A percentile compares a stretch with the other conserved stretches of the same genome.
phyloP scores from a whole-genome alignment of 192 early-diverging fungal genomes.

The Helicostylum pulchrum region DNA sequence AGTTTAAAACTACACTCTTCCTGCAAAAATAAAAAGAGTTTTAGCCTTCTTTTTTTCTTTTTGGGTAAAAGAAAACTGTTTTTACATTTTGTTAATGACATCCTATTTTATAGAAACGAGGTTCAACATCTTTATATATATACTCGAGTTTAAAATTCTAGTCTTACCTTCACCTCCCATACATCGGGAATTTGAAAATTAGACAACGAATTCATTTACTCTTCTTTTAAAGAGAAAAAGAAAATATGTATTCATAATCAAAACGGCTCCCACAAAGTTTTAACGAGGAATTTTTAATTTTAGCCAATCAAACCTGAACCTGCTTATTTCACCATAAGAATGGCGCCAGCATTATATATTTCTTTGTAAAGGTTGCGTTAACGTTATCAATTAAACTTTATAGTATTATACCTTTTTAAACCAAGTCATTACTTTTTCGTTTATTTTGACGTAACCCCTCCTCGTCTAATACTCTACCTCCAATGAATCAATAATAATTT shows the following conservation, averaged over 20 bases:
- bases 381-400: no score
- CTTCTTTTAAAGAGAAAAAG: slow-evolving; percentile 4
- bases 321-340: no score
- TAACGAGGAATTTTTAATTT: no score
- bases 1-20: slow-evolving; percentile 89
- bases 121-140: neutral
- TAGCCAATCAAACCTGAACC: no score
- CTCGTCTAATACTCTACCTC: no score
- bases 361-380: no score
- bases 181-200: slow-evolving; percentile 35
- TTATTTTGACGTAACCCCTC: no score
- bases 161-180: slow-evolving; percentile 39
- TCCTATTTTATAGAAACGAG: slow-evolving; percentile 22
- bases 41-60: neutral
- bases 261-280: neutral
- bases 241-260: no score
- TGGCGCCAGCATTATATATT: no score
- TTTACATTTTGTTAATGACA: slow-evolving; percentile 44
- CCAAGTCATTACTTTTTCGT: no score
- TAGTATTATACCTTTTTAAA: no score
- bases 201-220: slow-evolving; percentile 24
- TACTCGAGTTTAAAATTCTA: neutral
- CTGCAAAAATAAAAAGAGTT: slow-evolving; percentile 12
- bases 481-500: no score
- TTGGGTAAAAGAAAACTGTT: neutral